Conservation (phyloP, 2,329 filamentous ascomycete species). For the Chrysoporthe puriensis region DNA sequence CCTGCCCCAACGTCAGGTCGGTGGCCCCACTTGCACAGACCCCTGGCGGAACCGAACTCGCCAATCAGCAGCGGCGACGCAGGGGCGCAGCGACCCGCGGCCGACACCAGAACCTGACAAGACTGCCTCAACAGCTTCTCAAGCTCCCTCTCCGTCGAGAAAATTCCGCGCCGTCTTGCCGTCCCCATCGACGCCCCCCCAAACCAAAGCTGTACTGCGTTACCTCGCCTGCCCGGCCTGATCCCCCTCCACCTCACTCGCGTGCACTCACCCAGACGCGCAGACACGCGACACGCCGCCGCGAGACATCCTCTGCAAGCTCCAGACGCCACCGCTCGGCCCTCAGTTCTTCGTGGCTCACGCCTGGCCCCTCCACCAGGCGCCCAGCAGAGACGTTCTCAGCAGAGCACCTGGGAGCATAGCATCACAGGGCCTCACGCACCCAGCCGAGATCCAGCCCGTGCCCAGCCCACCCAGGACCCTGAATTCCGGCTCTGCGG, state of each 20-base stretch:
- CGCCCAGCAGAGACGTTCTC: not conserved
- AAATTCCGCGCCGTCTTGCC: slow-evolving; percentile 25
- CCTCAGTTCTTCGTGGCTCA: not conserved
- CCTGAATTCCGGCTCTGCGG: not conserved
- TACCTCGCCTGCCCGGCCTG: slow-evolving; percentile 11
- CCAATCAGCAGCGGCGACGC: slow-evolving; percentile 2
- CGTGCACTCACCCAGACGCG: slow-evolving; percentile 8
- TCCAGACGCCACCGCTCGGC: not conserved
- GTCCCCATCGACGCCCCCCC: slow-evolving; percentile 9
- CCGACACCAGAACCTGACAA: not conserved
- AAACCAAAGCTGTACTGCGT: slow-evolving; percentile 18
- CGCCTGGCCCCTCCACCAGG: slow-evolving; percentile 2
- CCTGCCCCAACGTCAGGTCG: not conserved
- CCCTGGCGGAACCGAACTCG: no score
- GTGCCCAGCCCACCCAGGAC: not conserved
- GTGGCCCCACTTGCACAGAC: not conserved
- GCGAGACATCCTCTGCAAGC: not conserved
- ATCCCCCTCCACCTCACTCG: slow-evolving; percentile 15
- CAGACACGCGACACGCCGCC: slow-evolving; percentile 8
- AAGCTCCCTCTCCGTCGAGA: slow-evolving; percentile 12
- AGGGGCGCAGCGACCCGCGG: not conserved
- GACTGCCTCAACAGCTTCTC: not conserved
- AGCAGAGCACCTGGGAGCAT: not conserved
- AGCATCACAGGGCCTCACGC: not conserved
- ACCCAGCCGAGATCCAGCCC: not conserved